These are phyloP conservation scores for Melastoma candidum DNA, from an alignment of 441 rosid species.

Conservation along the genomic window DNA sequence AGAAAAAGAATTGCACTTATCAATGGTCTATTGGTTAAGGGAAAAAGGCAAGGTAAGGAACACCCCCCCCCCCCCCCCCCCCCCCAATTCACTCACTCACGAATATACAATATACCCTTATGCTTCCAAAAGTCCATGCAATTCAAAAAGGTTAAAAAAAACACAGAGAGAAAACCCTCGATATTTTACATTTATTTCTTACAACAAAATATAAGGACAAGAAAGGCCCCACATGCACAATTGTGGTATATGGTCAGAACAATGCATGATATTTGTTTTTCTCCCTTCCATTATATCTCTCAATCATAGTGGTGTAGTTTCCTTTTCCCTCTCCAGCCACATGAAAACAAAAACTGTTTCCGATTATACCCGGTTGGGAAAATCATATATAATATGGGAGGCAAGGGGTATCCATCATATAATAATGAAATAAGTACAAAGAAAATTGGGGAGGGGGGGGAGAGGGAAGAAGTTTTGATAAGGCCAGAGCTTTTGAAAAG, in stretches of 20 bases:
- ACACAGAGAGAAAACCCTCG: background rate
- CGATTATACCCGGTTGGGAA: background rate
- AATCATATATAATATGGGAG: background rate
- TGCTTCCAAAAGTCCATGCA: conserved; percentile 23
- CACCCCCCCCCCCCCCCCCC: conserved; percentile 29
- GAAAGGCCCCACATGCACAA: conserved; percentile 19
- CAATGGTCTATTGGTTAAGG: background rate
- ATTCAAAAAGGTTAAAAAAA: background rate
- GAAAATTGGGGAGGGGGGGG: no score
- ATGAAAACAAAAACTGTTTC: no score
- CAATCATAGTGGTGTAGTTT: background rate
- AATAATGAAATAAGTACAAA: no score
- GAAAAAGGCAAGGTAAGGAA: conserved; percentile 11
- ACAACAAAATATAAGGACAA: background rate
- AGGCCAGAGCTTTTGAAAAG: no score
- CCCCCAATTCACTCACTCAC: background rate
- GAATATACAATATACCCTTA: conserved; percentile 15
- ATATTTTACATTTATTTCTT: background rate
- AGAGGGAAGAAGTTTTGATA: no score
- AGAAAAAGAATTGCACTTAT: background rate
- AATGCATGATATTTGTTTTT: conserved; percentile 6
- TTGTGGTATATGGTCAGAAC: background rate
- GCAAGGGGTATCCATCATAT: no score
- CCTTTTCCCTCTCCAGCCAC: background rate
- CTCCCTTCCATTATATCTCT: conserved; percentile 7